Base-by-base conservation (phyloP, 495 filamentous ascomycete genomes). In the Parathielavia hyrcaniae region DNA sequence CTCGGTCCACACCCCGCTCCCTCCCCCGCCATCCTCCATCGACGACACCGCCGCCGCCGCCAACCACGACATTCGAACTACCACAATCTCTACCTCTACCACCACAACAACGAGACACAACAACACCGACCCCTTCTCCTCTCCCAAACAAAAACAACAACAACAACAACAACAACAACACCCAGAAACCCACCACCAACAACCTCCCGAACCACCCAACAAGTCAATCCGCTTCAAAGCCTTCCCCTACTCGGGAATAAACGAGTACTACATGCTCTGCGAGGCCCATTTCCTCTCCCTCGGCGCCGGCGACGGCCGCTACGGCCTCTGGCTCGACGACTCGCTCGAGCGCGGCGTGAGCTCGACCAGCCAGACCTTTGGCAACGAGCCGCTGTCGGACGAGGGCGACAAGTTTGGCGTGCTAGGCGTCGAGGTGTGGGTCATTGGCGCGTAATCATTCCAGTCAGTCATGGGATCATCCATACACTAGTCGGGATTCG, bases 201-300 rank as follows among this genome's bases (percentile, higher is more conserved):
- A n/a, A n/a, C 53, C 40, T 50, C 51, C 40, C 54, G 8, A 55
- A 34, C 41, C 41, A 26, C 0, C 62, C 66, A 38, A 40, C n/a
- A 69, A 75, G 50, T 77, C 84, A 34, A 86, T 96, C 63, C 84
- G 90, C 8, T 97, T 98, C 80, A 96, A 96, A 71, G 92, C 92
- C 0, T 98, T 97, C 69, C 91, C 91, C 1, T 97, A 97, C 66
- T 91, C 86, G 59, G 93, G 93, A 8, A 82, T 92, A 16, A 98
- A 98, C 71, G 93, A 97, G 70, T 96, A 96, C 69, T 86, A 93
- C 77, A 95, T 97, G 63, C 86, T 92, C 62, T 97, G 92, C 74
- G 89, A 96, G 69, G 77, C 80, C 23, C 81, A 83, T n/a, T 97
- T 86, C 67, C 70, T 98, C 43, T 90, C 86, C 66, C 73, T 96